Evolutionary conservation across 169 alveolate genomes (phyloP), one percentile per base, ranked within the genome.

Genomic region (Plasmodium ovale): DNA sequence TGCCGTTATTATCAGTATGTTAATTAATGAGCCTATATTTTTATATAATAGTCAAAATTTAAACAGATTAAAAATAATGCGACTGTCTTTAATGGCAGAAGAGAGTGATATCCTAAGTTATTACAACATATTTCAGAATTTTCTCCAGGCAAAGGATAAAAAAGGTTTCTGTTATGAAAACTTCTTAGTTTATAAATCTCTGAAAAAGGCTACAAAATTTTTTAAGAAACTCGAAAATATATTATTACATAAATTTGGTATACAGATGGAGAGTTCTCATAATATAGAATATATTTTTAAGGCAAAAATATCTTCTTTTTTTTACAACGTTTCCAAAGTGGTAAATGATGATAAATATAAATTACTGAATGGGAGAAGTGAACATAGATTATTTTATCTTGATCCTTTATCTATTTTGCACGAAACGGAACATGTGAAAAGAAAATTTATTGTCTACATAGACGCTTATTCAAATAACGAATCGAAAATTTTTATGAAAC

Each of bases 61-160:
- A 65, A 37, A 82, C 2, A 65, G 59, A 39, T 25, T 82, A 58
- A 82, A 54, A 65, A 59, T 47, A 19, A 56, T 82, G 73, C 72
- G 90, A 49, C 33, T 51, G 33, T 70, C 90, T 31, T 58, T 82
- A 42, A 82, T 82, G 90, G 90, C 90, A 21, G 84, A 82, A 39
- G 90, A 82, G 49, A 82, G 90, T 39, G 90, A 82, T 56, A 53
- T 82, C 35, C 65, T 82, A 70, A 82, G 90, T 82, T 82, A 65
- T 31, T 82, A 82, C 53, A 82, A 82, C 65, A 47, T 82, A 82
- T 82, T 82, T 82, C 90, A 82, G 65, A 27, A 16, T 25, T 82
- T 82, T 82, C 42, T 12, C 14, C 14, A 37, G n/a, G 90, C 82
- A 65, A 82, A 82, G 64, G 44, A 82, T 59, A 82, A 70, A 65